These are phyloP conservation scores for Coriolopsis trogii DNA, from an alignment of 1,284 basidiomycete species.

Conservation along the genomic window DNA sequence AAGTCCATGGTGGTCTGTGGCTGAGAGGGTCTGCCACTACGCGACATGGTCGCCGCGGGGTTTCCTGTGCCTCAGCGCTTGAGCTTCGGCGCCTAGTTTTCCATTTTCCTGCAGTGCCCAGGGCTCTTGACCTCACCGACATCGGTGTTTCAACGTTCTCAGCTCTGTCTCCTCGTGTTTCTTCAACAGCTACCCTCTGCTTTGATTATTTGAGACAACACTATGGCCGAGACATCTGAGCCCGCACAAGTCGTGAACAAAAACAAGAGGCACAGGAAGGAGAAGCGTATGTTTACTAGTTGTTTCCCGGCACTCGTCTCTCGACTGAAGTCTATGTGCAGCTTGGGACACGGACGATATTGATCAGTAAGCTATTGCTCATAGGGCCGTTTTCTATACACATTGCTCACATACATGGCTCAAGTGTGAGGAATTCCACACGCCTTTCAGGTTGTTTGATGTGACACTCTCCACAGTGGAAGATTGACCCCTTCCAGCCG, in stretches of 20 bases:
- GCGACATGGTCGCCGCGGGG: too few species aligned
- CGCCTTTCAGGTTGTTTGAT: slow-evolving; percentile 3
- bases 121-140: too few species aligned
- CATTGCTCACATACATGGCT: slow-evolving; percentile 18
- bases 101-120: too few species aligned
- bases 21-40: too few species aligned
- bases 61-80: too few species aligned
- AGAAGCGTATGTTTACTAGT: slow-evolving; percentile 73
- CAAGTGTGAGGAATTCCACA: slow-evolving; percentile 24
- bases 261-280: slow-evolving; percentile 88
- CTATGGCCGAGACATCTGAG: slow-evolving; percentile 50
- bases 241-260: slow-evolving; percentile 62
- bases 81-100: too few species aligned
- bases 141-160: too few species aligned
- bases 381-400: background rate
- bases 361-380: slow-evolving; percentile 78
- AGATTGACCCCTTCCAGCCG: slow-evolving; percentile 78
- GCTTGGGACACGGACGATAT: slow-evolving; percentile 99
- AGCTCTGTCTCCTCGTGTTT: too few species aligned
- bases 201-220: background rate
- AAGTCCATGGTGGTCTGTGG: slow-evolving; percentile 48
- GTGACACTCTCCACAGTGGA: slow-evolving; percentile 65
- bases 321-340: slow-evolving; percentile 35
- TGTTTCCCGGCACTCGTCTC: background rate
- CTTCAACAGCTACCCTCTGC: background rate